Base-by-base conservation (phyloP, 805 yeast genomes). In the Wickerhamomyces strasburgensis region DNA sequence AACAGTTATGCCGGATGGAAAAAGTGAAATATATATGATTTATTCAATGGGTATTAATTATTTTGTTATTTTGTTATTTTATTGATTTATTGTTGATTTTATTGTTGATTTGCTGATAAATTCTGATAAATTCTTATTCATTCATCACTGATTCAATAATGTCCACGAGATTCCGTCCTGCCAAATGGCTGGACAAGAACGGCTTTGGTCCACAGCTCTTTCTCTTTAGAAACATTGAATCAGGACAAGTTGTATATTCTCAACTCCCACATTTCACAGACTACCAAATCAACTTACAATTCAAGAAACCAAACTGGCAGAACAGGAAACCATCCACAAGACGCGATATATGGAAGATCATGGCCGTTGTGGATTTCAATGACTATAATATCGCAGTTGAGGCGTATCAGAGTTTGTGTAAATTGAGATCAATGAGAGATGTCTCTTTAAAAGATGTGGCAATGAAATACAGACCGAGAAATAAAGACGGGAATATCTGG, bases 181-280 rank as follows among this genome's bases (percentile, higher is more conserved):
- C 81, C 10, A 50, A 61, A 36, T 79, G 86, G 85, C 62, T 80
- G 31, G 60, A 65, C 35, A 57, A 61, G 39, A 74, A 82, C 46
- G 74, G 76, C 8, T 75, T 76, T 58, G 94, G 86, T 3, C 96
- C 97, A 8, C 89, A 83, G 54, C 83, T 89, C 10, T 85, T 72
- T 55, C 62, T 87, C 29, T 90, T 84, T 68, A 76, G 93, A 57
- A 88, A 89, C 66, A 61, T 86, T 33, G 93, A 86, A 63, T 72
- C 83, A 28, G 97, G 96, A 5, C 96, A 89, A 66, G 94, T 88
- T 14, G 61, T 86, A 9, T 89, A 87, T 59, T 80, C 96, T 5
- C 96, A 89, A 62, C 73, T 84, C 10, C 93, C 96, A 27, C 70
- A 68, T 41, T 69, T 80, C 64, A 37, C 72, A 44, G 63, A 49